Conservation (phyloP, 306 rosid species). For the Inga oerstediana region DNA sequence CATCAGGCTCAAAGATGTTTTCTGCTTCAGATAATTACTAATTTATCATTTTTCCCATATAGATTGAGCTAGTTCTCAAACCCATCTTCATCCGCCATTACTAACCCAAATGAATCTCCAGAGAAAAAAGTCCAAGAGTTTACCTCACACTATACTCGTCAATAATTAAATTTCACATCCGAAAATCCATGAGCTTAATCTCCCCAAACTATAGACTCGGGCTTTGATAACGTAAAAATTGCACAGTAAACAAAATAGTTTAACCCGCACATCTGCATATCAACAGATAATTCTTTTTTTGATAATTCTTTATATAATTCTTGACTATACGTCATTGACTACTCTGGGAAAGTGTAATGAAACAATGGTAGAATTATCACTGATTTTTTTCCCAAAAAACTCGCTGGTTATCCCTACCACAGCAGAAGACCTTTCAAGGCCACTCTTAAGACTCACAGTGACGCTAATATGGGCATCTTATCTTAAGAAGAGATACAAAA, state of each 20-base stretch:
- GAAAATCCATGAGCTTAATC: neutral
- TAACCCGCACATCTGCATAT: neutral
- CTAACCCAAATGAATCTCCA: conserved; percentile 5
- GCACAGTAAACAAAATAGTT: neutral
- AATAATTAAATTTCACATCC: neutral
- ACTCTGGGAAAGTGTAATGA: neutral
- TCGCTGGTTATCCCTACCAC: neutral
- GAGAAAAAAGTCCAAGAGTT: neutral
- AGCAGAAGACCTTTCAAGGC: neutral
- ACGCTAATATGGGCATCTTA: neutral
- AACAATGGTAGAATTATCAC: neutral
- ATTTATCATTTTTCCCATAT: neutral
- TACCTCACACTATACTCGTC: neutral
- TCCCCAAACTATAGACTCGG: neutral
- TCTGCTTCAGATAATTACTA: neutral
- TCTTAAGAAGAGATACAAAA: neutral
- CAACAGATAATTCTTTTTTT: neutral
- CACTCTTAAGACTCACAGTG: neutral
- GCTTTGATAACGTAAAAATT: neutral
- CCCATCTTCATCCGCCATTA: neutral
- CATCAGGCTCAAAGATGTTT: neutral
- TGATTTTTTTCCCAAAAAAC: neutral
- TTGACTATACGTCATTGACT: neutral
- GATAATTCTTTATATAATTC: neutral
- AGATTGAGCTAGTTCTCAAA: neutral